A percentile compares a stretch with the other conserved stretches of the same genome.
Evolutionary conservation across 148 eudicot genomes (phyloP).

Genomic region (Linanthus parryae): DNA sequence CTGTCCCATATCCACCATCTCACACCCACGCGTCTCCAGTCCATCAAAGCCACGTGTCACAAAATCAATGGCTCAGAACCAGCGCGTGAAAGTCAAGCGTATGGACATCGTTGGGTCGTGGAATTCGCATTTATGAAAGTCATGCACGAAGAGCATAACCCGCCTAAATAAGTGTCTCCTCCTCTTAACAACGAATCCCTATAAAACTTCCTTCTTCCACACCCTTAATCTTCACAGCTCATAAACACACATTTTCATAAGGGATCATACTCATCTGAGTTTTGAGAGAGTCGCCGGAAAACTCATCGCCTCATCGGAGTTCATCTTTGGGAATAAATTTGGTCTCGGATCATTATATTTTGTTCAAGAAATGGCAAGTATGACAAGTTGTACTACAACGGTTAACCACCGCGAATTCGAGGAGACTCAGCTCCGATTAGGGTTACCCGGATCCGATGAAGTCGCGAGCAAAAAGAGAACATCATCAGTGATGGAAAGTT

Average conservation of each 20-base stretch:
- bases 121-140: background rate
- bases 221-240: background rate
- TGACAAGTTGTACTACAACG: too few relatives aligned
- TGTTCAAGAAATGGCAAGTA: too few relatives aligned
- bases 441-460: constrained; percentile 47
- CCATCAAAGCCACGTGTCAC: too few relatives aligned
- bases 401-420: constrained; percentile 38
- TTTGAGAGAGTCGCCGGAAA: too few relatives aligned
- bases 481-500: constrained; percentile 23
- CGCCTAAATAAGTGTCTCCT: too few relatives aligned
- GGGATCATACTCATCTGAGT: too few relatives aligned
- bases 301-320: too few relatives aligned
- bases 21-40: background rate
- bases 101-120: too few relatives aligned
- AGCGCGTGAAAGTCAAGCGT: background rate
- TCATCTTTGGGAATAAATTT: too few relatives aligned
- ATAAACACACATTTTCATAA: constrained; percentile 8
- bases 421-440: constrained; percentile 64
- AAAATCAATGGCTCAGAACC: background rate
- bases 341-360: too few relatives aligned
- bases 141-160: constrained; percentile 3
- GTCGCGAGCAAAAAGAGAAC: constrained; percentile 40
- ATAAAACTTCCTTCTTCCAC: background rate
- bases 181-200: too few relatives aligned
- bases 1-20: constrained; percentile 5